A percentile compares a stretch with the other conserved stretches of the same genome.
These are phyloP conservation scores for Falciphora oryzae DNA, from an alignment of 2,329 filamentous ascomycete genomes.

Conservation along the genomic window DNA sequence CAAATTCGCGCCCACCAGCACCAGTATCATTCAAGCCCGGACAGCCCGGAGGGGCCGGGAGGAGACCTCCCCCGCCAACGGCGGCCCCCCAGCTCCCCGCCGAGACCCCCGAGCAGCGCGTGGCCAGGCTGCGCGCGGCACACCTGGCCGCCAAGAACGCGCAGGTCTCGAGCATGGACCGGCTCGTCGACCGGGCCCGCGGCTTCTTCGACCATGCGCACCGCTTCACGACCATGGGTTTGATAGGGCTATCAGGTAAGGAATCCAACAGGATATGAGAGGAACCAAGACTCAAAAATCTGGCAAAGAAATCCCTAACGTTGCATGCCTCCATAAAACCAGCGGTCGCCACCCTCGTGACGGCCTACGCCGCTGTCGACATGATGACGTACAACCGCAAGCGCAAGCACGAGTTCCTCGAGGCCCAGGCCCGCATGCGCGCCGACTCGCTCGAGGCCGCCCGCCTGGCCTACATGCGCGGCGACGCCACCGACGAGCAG, in stretches of 20 bases:
- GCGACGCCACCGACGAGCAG: slow-evolving; percentile 51
- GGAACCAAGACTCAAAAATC: neutral
- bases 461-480: slow-evolving; percentile 55
- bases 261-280: slow-evolving; percentile 9
- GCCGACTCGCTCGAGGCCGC: slow-evolving; percentile 51
- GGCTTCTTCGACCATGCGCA: slow-evolving; percentile 51
- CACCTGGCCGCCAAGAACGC: slow-evolving; percentile 61
- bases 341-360: slow-evolving; percentile 51
- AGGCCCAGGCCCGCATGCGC: slow-evolving; percentile 47
- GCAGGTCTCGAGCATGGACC: slow-evolving; percentile 47
- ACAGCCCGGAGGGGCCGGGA: slow-evolving; percentile 7
- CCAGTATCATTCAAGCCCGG: slow-evolving; percentile 8
- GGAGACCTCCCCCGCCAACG: slow-evolving; percentile 12
- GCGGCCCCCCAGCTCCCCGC: slow-evolving; percentile 9
- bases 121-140: slow-evolving; percentile 61
- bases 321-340: slow-evolving; percentile 1
- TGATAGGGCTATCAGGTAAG: slow-evolving; percentile 53
- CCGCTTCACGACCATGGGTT: slow-evolving; percentile 45
- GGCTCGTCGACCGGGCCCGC: slow-evolving; percentile 40
- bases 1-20: neutral
- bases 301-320: neutral
- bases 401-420: slow-evolving; percentile 53
- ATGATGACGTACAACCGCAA: slow-evolving; percentile 57
- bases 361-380: slow-evolving; percentile 54
- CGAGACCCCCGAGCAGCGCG: slow-evolving; percentile 65